Percentiles rank a stretch among this genome's conserved stretches.
Conservation (phyloP, 169 alveolate species). For the Miamiensis avidus region DNA sequence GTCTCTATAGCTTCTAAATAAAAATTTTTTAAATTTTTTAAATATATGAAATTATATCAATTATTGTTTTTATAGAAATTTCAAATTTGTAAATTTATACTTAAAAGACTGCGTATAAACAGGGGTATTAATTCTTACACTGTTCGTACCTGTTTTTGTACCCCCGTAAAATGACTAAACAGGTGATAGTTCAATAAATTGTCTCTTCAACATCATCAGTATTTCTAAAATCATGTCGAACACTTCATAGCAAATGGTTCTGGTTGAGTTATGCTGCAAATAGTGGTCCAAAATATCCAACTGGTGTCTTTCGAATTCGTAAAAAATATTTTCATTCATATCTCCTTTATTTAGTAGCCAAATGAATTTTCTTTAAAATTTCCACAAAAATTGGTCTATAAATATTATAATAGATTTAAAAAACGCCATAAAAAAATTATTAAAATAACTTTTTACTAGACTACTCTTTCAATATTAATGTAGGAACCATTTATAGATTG, state of each 20-base stretch:
- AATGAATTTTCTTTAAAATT: conserved; percentile 21
- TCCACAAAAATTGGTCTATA: conserved; percentile 19
- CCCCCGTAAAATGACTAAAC: not conserved
- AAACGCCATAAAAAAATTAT: not conserved
- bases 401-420: not conserved
- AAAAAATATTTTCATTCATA: conserved; percentile 25
- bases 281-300: conserved; percentile 31
- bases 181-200: conserved; percentile 28
- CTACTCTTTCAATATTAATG: conserved; percentile 12
- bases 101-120: too few species aligned
- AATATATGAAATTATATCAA: too few species aligned
- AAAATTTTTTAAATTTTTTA: too few species aligned
- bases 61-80: too few species aligned
- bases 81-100: too few species aligned
- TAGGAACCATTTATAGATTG: not conserved
- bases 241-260: conserved; percentile 36
- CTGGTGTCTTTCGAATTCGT: conserved; percentile 29
- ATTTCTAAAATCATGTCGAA: conserved; percentile 37
- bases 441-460: not conserved
- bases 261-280: conserved; percentile 13
- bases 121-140: not conserved
- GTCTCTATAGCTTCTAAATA: too few species aligned
- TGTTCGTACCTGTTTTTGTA: conserved; percentile 15
- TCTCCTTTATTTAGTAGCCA: conserved; percentile 27
- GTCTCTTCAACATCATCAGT: conserved; percentile 33